Percentiles rank a stretch among this genome's conserved stretches.
phyloP scores from a whole-genome alignment of 202 grass and related monocot species.

The Setaria italica region DNA sequence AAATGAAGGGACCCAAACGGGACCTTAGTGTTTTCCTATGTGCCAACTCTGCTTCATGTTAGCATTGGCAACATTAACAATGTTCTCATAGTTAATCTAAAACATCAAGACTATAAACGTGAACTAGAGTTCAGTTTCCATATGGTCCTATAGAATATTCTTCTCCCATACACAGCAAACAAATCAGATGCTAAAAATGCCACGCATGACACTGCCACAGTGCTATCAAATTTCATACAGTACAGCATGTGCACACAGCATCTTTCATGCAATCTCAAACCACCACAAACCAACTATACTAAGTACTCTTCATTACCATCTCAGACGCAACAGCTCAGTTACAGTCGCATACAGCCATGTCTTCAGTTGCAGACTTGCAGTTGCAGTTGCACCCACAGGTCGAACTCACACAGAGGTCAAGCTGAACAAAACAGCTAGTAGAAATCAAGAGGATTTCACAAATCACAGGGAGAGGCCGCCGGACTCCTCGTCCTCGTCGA shows the following conservation, averaged over 20 bases:
- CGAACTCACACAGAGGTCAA: constrained; percentile 4
- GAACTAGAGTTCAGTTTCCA: neutral
- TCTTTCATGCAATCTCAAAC: neutral
- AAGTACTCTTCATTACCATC: neutral
- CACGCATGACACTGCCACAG: neutral
- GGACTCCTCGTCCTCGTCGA: constrained; percentile 92
- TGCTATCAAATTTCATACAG: neutral
- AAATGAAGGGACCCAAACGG: no score
- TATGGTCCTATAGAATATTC: neutral
- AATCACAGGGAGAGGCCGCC: constrained; percentile 74
- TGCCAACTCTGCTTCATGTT: no score
- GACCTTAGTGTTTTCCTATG: no score
- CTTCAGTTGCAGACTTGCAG: neutral
- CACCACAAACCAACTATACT: neutral
- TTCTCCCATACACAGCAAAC: neutral
- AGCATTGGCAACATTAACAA: no score
- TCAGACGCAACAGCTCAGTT: neutral
- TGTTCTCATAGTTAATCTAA: no score
- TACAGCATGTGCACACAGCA: neutral
- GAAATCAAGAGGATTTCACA: constrained; percentile 1
- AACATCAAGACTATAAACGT: neutral
- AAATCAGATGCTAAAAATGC: neutral
- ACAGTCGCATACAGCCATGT: neutral
- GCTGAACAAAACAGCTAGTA: neutral
- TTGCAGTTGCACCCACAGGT: neutral